A percentile compares a stretch with the other conserved stretches of the same genome.
Conservation (phyloP, 495 filamentous ascomycete species). For the Ramalina peruviana region DNA sequence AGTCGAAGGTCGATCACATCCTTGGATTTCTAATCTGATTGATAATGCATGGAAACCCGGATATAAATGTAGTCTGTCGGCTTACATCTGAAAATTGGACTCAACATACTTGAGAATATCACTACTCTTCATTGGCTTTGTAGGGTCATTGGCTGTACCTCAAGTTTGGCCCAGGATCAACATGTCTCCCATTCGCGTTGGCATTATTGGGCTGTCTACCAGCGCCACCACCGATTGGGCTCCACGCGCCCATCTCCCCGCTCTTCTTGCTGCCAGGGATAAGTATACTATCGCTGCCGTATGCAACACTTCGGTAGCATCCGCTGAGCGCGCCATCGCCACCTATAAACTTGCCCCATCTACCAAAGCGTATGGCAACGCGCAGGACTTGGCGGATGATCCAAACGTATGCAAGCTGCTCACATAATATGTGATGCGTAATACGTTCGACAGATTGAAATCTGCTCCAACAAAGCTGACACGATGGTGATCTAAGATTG, state of each 20-base stretch:
- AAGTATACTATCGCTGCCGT: constrained; percentile 45
- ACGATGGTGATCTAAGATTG: constrained; percentile 17
- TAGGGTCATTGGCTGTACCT: too few relatives aligned
- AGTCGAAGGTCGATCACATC: too few relatives aligned
- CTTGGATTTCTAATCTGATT: too few relatives aligned
- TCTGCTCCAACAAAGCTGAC: too few relatives aligned
- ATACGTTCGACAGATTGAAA: background rate
- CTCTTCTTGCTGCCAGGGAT: constrained; percentile 28
- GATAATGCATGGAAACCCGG: too few relatives aligned
- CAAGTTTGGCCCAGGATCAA: background rate
- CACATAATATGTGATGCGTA: background rate
- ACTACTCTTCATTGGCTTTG: too few relatives aligned
- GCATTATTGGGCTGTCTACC: constrained; percentile 40
- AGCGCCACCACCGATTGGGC: constrained; percentile 32
- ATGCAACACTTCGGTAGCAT: constrained; percentile 37
- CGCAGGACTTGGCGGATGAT: constrained; percentile 32
- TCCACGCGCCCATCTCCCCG: constrained; percentile 36
- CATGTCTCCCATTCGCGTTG: constrained; percentile 40
- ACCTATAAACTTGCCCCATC: constrained; percentile 26
- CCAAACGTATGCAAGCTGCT: constrained; percentile 18
- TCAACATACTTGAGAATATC: too few relatives aligned
- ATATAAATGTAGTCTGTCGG: too few relatives aligned
- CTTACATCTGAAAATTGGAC: too few relatives aligned
- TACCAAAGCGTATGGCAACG: constrained; percentile 36
- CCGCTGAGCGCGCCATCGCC: constrained; percentile 32